These are phyloP conservation scores for Penicillium chermesinum DNA, from an alignment of 495 filamentous ascomycete genomes.

Conservation along the genomic window DNA sequence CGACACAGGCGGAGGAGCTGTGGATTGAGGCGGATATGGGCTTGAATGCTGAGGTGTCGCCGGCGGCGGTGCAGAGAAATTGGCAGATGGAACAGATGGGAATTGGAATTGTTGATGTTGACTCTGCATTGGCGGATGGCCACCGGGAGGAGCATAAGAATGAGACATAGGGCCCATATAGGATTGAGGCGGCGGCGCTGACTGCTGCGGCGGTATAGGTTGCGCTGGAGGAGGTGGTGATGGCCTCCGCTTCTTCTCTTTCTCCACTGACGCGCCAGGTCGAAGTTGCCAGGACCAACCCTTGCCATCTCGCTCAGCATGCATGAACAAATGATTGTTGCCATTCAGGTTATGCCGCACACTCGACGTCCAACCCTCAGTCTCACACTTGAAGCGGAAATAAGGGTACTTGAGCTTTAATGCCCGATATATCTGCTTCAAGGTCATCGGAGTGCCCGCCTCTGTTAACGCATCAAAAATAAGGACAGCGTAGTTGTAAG, in stretches of 20 bases:
- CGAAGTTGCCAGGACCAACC: conserved; percentile 66
- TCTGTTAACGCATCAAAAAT: conserved; percentile 85
- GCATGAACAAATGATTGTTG: conserved; percentile 74
- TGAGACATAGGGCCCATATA: conserved; percentile 40
- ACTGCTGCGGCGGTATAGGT: conserved; percentile 31
- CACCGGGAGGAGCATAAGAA: conserved; percentile 30
- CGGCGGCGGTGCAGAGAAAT: conserved; percentile 22
- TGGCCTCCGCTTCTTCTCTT: conserved; percentile 60
- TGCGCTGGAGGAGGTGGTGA: conserved; percentile 48
- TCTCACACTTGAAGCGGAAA: conserved; percentile 74
- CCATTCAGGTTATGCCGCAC: conserved; percentile 93
- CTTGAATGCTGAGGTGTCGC: conserved; percentile 22
- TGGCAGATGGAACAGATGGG: conserved; percentile 33
- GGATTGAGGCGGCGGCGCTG: conserved; percentile 35
- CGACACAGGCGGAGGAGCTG: conserved; percentile 6
- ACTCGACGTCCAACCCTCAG: conserved; percentile 94
- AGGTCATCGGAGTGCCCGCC: conserved; percentile 64
- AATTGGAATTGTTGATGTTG: conserved; percentile 40
- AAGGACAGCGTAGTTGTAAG: conserved; percentile 80
- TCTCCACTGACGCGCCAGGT: conserved; percentile 60
- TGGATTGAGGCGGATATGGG: conserved; percentile 13
- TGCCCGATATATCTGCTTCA: conserved; percentile 90
- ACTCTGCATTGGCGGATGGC: conserved; percentile 30
- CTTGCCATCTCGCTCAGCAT: conserved; percentile 70
- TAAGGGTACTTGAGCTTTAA: conserved; percentile 86